Percentiles rank a stretch among this genome's conserved stretches.
phyloP scores from a whole-genome alignment of 2,329 filamentous ascomycete species.

The Claviceps sp. region DNA sequence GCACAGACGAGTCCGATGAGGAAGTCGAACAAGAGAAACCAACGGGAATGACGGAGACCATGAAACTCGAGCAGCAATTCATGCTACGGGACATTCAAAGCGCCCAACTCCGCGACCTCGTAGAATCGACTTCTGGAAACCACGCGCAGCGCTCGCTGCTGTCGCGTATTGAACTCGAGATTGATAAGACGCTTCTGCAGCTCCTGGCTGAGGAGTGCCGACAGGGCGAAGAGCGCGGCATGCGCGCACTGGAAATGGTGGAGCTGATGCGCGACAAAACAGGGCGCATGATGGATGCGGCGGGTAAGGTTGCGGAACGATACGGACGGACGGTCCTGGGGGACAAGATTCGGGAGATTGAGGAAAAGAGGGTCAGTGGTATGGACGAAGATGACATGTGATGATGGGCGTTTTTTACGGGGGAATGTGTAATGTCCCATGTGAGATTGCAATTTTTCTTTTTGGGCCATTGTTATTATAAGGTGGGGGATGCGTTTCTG shows the following conservation, averaged over 20 bases:
- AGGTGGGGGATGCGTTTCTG: background rate
- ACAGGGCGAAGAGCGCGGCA: constrained; percentile 82
- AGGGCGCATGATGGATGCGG: constrained; percentile 84
- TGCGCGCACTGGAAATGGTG: constrained; percentile 89
- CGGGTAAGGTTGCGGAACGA: constrained; percentile 74
- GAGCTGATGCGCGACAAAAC: constrained; percentile 70
- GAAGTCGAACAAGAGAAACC: background rate
- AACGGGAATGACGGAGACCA: constrained; percentile 28
- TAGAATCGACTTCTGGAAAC: constrained; percentile 47
- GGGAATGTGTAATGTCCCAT: background rate
- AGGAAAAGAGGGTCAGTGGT: constrained; percentile 53
- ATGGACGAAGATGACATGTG: constrained; percentile 37
- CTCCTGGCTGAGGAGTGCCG: constrained; percentile 81
- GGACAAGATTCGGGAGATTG: constrained; percentile 81
- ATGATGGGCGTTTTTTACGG: background rate
- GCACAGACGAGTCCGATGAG: constrained; percentile 16
- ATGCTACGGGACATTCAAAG: constrained; percentile 61
- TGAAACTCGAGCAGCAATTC: constrained; percentile 66
- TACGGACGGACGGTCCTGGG: constrained; percentile 70
- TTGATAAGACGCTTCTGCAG: constrained; percentile 83
- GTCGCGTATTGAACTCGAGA: constrained; percentile 61
- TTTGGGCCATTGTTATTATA: background rate
- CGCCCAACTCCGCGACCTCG: constrained; percentile 61
- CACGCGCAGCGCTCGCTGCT: constrained; percentile 54
- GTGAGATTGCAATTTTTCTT: background rate